phyloP scores from a whole-genome alignment of 139 green algal species.

The Chlorella sp. region DNA sequence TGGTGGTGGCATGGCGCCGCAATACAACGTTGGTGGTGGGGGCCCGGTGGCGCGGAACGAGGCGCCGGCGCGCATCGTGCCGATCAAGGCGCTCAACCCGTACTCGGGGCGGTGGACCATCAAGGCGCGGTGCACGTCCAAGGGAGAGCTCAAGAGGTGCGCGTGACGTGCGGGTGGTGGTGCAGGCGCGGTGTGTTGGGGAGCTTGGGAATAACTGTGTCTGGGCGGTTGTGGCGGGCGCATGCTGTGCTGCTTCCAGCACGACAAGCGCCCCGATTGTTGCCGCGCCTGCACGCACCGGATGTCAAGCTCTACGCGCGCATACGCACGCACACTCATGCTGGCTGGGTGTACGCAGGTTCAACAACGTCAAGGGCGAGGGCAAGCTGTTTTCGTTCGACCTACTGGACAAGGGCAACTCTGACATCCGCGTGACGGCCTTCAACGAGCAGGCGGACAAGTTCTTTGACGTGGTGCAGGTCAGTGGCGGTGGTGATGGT shows the following conservation, averaged over 20 bases:
- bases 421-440: conserved; percentile 70
- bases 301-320: no score
- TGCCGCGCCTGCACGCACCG: no score
- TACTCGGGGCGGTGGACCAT: conserved; percentile 95
- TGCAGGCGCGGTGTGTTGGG: no score
- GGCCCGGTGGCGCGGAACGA: conserved; percentile 43
- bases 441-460: conserved; percentile 67
- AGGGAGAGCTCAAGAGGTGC: conserved; percentile 6
- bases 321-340: no score
- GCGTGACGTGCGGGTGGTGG: neutral
- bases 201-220: no score
- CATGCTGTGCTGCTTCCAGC: no score
- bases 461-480: conserved; percentile 37
- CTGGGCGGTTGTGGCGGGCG: no score
- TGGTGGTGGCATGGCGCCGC: neutral
- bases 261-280: no score
- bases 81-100: conserved; percentile 86
- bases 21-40: conserved; percentile 26
- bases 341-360: no score
- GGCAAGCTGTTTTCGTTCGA: conserved; percentile 95
- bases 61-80: conserved; percentile 60
- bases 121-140: conserved; percentile 51
- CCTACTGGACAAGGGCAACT: conserved; percentile 71
- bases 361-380: conserved; percentile 69
- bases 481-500: neutral